Base-by-base conservation (phyloP, 805 yeast species). In the Schwanniomyces polymorphus region DNA sequence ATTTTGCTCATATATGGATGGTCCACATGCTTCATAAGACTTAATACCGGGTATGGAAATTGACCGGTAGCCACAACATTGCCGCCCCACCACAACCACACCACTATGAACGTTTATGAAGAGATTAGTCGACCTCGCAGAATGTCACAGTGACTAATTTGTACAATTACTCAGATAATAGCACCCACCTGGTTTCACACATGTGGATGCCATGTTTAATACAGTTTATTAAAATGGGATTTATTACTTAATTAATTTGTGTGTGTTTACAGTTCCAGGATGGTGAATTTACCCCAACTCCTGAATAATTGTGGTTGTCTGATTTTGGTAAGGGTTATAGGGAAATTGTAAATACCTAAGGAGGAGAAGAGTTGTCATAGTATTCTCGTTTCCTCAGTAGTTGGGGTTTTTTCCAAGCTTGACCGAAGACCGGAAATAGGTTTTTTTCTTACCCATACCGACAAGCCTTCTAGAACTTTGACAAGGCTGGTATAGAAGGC, bases 341-440 rank as follows among this genome's bases (percentile, higher is more conserved):
- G 35, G 5, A 16, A 14, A 14, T 14, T 16, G 18, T 31, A 16
- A 31, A 31, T 31, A 31, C 21, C 21, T 14, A 18, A 31, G 35
- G 35, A 31, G 35, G 35, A 31, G 35, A 31, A 31, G 35, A 31
- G 35, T 31, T 31, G 35, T 31, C 35, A 31, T 31, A 31, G 35
- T 31, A 31, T 16, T 16, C 9, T 18, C 18, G 35, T 31, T 31
- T 9, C 35, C 35, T 31, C 35, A 31, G 35, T 16, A 31, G 7
- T 21, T 21, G 23, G 23, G 23, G 23, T 21, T 21, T 4, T n/a
- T n/a, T n/a, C n/a, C n/a, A 21, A 4, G 23, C 23, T 21, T 21
- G 23, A 21, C 23, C 23, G 23, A 21, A 21, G 23, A 21, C 23
- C 23, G 23, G 23, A 21, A 21, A 21, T 21, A 5, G 23, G 3